A percentile compares a stretch with the other conserved stretches of the same genome.
Conservation (phyloP, 2,329 filamentous ascomycete genomes). For the Madurella mycetomatis region DNA sequence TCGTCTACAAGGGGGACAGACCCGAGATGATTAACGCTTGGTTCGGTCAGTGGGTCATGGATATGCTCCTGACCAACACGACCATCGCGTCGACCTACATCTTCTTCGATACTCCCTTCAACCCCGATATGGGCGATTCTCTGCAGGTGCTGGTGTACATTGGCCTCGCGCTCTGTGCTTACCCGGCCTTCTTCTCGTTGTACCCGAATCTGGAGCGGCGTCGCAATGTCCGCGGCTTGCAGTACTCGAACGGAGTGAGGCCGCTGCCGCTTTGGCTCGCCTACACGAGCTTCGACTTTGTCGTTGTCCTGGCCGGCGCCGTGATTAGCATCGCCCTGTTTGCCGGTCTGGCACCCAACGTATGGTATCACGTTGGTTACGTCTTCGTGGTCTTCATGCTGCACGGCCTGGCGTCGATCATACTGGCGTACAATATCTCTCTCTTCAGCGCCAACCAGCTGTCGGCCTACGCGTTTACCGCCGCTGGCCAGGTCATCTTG, state of each 20-base stretch:
- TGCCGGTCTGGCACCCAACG: conserved; percentile 50
- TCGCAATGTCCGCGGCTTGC: conserved; percentile 72
- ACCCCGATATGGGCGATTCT: conserved; percentile 63
- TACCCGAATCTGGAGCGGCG: conserved; percentile 84
- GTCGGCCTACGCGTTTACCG: conserved; percentile 77
- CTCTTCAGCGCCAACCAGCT: conserved; percentile 75
- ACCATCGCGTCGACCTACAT: conserved; percentile 69
- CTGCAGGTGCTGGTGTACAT: conserved; percentile 80
- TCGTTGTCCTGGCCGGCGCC: conserved; percentile 63
- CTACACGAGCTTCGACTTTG: conserved; percentile 75
- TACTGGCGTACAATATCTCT: conserved; percentile 77
- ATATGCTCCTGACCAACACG: conserved; percentile 62
- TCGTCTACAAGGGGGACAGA: conserved; percentile 66
- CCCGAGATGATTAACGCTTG: conserved; percentile 53
- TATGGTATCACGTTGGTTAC: conserved; percentile 77
- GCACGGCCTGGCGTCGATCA: conserved; percentile 72
- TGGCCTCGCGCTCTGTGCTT: conserved; percentile 70
- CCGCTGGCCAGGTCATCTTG: conserved; percentile 67
- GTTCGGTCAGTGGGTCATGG: conserved; percentile 60
- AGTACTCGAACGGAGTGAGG: conserved; percentile 88
- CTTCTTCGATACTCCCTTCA: conserved; percentile 70
- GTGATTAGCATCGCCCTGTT: conserved; percentile 67
- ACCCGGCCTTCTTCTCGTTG: conserved; percentile 80
- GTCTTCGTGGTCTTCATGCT: conserved; percentile 76
- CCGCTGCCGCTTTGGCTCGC: conserved; percentile 80